Conservation (phyloP, 1,139 yeast genomes). For the Petasospora rhodanensis region DNA sequence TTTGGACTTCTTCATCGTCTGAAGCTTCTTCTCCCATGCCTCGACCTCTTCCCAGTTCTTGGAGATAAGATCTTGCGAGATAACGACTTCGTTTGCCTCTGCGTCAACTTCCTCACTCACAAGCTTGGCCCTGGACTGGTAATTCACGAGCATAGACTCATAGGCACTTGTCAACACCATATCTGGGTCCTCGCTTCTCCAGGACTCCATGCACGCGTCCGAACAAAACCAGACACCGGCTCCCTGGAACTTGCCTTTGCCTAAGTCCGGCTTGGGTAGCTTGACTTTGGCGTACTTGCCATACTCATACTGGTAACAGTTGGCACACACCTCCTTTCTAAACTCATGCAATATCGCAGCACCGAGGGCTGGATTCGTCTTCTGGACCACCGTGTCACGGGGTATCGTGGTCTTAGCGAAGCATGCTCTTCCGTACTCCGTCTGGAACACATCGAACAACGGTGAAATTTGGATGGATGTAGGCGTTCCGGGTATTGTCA, state of each 20-base stretch:
- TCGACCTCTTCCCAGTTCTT: slow-evolving; percentile 26
- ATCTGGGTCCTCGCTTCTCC: slow-evolving; percentile 29
- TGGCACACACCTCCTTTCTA: slow-evolving; percentile 60
- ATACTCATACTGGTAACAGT: slow-evolving; percentile 47
- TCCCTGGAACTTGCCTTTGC: slow-evolving; percentile 26
- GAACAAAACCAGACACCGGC: slow-evolving; percentile 57
- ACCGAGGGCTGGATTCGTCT: slow-evolving; percentile 41
- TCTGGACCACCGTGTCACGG: slow-evolving; percentile 38
- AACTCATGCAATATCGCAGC: slow-evolving; percentile 49
- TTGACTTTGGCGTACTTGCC: slow-evolving; percentile 46
- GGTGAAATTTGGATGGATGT: slow-evolving; percentile 17
- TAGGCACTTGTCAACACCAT: slow-evolving; percentile 26
- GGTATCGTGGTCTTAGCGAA: slow-evolving; percentile 43
- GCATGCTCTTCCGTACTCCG: slow-evolving; percentile 60
- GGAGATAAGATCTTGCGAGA: slow-evolving; percentile 21
- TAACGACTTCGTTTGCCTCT: slow-evolving; percentile 12
- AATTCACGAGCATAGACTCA: slow-evolving; percentile 30
- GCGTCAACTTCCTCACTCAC: slow-evolving; percentile 11
- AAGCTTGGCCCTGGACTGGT: slow-evolving; percentile 23
- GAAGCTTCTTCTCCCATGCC: slow-evolving; percentile 36
- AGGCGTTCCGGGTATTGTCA: slow-evolving; percentile 6
- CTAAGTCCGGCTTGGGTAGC: slow-evolving; percentile 17
- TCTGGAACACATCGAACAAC: slow-evolving; percentile 36
- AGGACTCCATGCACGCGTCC: slow-evolving; percentile 37
- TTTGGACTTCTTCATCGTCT: slow-evolving; percentile 25